These are phyloP conservation scores for Hypoxylon lienhwacheense DNA, from an alignment of 495 filamentous ascomycete species.

Conservation along the genomic window DNA sequence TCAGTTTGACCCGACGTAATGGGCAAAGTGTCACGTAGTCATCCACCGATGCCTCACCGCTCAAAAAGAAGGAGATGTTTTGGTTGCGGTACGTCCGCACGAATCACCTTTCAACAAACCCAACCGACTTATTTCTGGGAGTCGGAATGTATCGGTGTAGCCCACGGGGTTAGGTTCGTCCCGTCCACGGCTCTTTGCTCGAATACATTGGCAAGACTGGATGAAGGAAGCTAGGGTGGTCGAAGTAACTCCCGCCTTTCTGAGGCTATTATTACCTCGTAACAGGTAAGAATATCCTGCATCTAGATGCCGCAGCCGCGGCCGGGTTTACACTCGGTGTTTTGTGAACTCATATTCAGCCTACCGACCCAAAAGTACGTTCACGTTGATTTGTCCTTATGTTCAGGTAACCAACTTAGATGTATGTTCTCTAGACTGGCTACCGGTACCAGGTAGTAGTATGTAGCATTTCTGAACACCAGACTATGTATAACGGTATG, in stretches of 20 bases:
- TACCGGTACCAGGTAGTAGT: too few species aligned
- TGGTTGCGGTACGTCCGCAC: conserved; percentile 18
- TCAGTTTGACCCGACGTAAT: conserved; percentile 12
- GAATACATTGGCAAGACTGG: background rate
- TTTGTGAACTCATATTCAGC: too few species aligned
- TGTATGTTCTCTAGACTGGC: too few species aligned
- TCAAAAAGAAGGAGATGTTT: background rate
- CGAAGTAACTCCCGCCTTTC: conserved; percentile 8
- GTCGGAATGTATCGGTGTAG: conserved; percentile 12
- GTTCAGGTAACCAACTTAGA: too few species aligned
- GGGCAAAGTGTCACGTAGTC: conserved; percentile 19
- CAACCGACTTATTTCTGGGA: background rate
- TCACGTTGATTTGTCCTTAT: too few species aligned
- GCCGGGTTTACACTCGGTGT: too few species aligned
- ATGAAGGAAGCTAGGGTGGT: conserved; percentile 3
- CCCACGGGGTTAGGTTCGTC: background rate
- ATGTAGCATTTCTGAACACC: too few species aligned
- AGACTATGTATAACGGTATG: too few species aligned
- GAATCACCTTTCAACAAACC: conserved; percentile 17
- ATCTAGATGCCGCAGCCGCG: background rate
- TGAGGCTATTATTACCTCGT: background rate
- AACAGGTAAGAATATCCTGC: background rate
- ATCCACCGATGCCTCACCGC: conserved; percentile 31
- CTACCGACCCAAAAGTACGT: too few species aligned
- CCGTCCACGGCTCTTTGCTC: background rate